Evolutionary conservation across 1,284 basidiomycete genomes (phyloP).

Genomic region (Vanrija pseudolonga): DNA sequence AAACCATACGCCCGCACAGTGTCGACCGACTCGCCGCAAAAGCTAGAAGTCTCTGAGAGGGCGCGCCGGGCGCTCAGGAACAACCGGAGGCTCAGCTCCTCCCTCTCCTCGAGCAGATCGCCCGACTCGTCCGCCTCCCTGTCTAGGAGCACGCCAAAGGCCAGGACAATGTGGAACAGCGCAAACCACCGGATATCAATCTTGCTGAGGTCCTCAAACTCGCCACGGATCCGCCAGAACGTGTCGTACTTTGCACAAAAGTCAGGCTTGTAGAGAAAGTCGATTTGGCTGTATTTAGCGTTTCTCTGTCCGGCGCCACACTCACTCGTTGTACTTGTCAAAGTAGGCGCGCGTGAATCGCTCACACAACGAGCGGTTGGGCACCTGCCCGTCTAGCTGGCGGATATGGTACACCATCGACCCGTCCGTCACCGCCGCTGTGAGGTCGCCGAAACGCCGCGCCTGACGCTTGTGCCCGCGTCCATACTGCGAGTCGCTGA

Average conservation of each 20-base stretch:
- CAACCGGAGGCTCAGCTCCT: slow-evolving; percentile 21
- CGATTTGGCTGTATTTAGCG: slow-evolving; percentile 22
- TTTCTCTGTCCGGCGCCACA: neutral
- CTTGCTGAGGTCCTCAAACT: slow-evolving; percentile 22
- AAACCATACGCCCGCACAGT: slow-evolving; percentile 26
- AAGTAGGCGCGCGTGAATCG: slow-evolving; percentile 25
- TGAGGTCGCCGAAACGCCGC: too few relatives aligned
- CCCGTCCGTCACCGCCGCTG: too few relatives aligned
- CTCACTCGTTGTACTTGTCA: slow-evolving; percentile 27
- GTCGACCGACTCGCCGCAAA: slow-evolving; percentile 32
- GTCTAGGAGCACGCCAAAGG: slow-evolving; percentile 32
- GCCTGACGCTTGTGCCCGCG: too few relatives aligned
- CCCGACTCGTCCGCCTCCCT: slow-evolving; percentile 5
- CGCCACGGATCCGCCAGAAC: slow-evolving; percentile 25
- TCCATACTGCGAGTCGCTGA: slow-evolving; percentile 16
- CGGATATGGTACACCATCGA: slow-evolving; percentile 19
- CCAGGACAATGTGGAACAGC: slow-evolving; percentile 30
- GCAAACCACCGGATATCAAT: slow-evolving; percentile 34
- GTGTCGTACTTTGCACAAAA: slow-evolving; percentile 22
- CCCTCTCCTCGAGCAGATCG: slow-evolving; percentile 14
- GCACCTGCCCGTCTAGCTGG: slow-evolving; percentile 22
- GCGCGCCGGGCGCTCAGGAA: slow-evolving; percentile 25
- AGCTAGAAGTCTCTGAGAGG: slow-evolving; percentile 25
- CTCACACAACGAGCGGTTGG: slow-evolving; percentile 22
- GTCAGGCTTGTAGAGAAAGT: slow-evolving; percentile 31